Evolutionary conservation across 2,329 filamentous ascomycete species (phyloP).

Genomic region (Paecilomyces niveus): DNA sequence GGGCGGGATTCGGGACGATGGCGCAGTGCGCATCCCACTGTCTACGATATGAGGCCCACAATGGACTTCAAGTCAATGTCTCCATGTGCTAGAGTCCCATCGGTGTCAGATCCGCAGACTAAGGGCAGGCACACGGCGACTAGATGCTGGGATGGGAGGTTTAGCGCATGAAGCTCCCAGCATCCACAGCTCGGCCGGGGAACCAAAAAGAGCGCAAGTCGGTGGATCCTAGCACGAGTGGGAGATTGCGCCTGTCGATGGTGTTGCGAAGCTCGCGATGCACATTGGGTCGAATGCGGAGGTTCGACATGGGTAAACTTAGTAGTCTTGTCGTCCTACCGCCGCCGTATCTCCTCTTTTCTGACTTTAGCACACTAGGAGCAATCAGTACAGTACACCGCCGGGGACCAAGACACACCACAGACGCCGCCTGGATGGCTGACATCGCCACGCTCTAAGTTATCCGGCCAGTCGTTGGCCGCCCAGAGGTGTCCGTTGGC

Average conservation of each 20-base stretch:
- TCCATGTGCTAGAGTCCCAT: not conserved
- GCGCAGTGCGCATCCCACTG: not conserved
- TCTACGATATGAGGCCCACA: not conserved
- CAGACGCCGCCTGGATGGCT: not conserved
- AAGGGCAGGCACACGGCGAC: not conserved
- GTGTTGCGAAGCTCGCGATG: not conserved
- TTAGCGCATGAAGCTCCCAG: not conserved
- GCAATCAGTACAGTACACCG: not conserved
- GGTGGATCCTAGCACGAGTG: constrained; percentile 19
- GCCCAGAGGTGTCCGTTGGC: not conserved
- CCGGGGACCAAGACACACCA: not conserved
- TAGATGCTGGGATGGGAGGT: not conserved
- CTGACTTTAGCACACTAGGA: too few species aligned
- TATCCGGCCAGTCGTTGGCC: too few species aligned
- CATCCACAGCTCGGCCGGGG: constrained; percentile 13
- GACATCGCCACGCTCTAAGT: not conserved
- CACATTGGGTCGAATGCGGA: constrained; percentile 4
- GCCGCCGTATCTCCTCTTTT: not conserved
- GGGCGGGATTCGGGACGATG: constrained; percentile 12
- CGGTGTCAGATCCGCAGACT: constrained; percentile 1
- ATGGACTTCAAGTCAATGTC: not conserved
- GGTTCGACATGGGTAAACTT: not conserved
- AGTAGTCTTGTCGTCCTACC: not conserved
- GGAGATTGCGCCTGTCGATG: constrained; percentile 3
- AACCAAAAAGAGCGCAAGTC: constrained; percentile 16